A percentile compares a stretch with the other conserved stretches of the same genome.
Conservation (phyloP, 345 rosid genomes). For the Excoecaria agallocha region DNA sequence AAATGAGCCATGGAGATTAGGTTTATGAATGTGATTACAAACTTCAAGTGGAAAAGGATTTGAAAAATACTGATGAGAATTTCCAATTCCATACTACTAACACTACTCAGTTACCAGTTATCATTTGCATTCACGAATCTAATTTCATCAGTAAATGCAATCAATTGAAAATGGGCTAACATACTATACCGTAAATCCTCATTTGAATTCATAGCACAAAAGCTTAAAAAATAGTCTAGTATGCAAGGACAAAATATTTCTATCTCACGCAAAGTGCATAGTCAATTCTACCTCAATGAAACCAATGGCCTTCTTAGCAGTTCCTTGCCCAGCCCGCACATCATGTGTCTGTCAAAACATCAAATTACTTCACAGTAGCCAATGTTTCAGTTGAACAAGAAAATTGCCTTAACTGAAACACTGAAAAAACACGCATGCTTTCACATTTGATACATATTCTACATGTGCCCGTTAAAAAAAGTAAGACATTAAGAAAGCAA, state of each 20-base stretch:
- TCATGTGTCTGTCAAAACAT: constrained; percentile 64
- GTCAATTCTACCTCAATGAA: constrained; percentile 57
- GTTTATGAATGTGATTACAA: neutral
- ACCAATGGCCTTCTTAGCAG: constrained; percentile 75
- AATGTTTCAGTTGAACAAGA: neutral
- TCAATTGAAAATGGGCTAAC: neutral
- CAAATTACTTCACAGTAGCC: neutral
- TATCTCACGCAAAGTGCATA: neutral
- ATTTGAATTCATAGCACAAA: no score
- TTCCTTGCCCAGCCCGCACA: constrained; percentile 60
- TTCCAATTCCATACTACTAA: neutral
- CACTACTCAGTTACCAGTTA: neutral
- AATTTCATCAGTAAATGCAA: neutral
- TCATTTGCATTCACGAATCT: neutral
- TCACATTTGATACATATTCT: neutral
- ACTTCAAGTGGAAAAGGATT: neutral
- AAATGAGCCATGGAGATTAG: no score
- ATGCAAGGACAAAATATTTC: neutral
- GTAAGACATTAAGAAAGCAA: neutral
- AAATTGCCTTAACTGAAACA: neutral
- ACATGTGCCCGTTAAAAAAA: constrained; percentile 9
- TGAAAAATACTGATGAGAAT: neutral
- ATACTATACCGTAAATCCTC: neutral
- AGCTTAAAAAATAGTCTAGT: neutral
- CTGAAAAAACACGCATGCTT: neutral